These are phyloP conservation scores for Aphanomyces stellatus DNA, from an alignment of 352 stramenopile genomes.

Conservation along the genomic window DNA sequence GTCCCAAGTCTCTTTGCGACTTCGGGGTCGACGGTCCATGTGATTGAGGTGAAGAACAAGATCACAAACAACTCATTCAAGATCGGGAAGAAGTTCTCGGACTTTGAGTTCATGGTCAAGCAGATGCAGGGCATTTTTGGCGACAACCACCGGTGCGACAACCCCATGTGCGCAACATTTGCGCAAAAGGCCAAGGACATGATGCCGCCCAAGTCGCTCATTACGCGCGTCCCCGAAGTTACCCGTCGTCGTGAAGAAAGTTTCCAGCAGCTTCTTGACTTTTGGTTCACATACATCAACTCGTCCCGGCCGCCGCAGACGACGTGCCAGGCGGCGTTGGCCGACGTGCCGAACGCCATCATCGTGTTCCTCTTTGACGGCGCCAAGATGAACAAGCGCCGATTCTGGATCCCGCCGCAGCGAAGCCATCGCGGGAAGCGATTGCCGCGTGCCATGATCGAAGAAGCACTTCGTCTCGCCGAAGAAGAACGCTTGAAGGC, in stretches of 20 bases:
- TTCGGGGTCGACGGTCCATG: not conserved
- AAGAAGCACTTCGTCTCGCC: conserved; percentile 7
- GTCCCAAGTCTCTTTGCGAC: conserved; percentile 16
- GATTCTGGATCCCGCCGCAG: conserved; percentile 12
- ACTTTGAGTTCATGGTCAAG: conserved; percentile 3
- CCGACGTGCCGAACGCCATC: conserved; percentile 3
- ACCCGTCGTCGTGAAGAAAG: conserved; percentile 4
- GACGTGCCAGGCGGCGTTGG: not conserved
- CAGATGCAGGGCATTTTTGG: not conserved
- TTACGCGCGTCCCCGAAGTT: conserved; percentile 4
- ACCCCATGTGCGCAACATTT: not conserved
- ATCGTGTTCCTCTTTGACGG: conserved; percentile 21
- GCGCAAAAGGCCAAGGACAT: not conserved
- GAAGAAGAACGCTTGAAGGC: not conserved
- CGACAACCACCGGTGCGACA: not conserved
- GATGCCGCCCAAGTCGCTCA: conserved; percentile 3
- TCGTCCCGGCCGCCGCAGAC: not conserved
- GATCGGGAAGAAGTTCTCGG: conserved; percentile 10
- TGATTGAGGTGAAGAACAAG: conserved; percentile 11
- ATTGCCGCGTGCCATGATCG: not conserved
- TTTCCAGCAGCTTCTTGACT: conserved; percentile 11
- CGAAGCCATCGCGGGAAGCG: conserved; percentile 6
- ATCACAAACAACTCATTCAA: not conserved
- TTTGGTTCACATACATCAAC: conserved; percentile 13
- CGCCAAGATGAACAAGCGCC: conserved; percentile 17